Conservation (phyloP, 305 asterid genomes). For the Stenogyne calaminthoides region DNA sequence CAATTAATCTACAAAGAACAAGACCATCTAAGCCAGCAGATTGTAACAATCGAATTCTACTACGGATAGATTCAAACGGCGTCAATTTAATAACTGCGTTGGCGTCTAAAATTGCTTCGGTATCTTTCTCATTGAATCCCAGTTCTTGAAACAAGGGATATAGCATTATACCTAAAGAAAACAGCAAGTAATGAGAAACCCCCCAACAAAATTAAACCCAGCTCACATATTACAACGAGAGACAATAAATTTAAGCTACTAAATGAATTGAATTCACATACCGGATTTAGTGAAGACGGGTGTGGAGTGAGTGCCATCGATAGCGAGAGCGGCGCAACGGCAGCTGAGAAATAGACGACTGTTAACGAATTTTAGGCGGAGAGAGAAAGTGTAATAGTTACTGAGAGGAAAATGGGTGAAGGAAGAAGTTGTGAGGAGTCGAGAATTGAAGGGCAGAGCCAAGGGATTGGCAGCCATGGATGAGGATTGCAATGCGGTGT, state of each 20-base stretch:
- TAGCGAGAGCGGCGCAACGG: conserved; percentile 45
- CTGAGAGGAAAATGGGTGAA: conserved; percentile 23
- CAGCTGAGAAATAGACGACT: conserved; percentile 34
- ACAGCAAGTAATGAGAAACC: not conserved
- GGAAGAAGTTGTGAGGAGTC: conserved; percentile 5
- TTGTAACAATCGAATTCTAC: conserved; percentile 50
- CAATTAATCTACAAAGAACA: conserved; percentile 54
- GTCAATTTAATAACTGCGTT: conserved; percentile 44
- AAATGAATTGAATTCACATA: not conserved
- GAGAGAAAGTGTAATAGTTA: conserved; percentile 7
- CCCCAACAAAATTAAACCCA: not conserved
- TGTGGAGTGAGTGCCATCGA: conserved; percentile 32
- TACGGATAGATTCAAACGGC: conserved; percentile 53
- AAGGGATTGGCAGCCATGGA: conserved; percentile 46
- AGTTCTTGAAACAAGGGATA: conserved; percentile 61
- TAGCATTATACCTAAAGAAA: conserved; percentile 49
- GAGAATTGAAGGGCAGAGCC: conserved; percentile 27
- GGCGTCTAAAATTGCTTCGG: conserved; percentile 49
- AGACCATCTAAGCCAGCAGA: conserved; percentile 56
- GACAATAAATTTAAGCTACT: not conserved
- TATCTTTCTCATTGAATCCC: conserved; percentile 61
- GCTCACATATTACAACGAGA: not conserved
- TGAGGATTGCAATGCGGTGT: not conserved
- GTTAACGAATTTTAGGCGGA: conserved; percentile 23
- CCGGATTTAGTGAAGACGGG: conserved; percentile 34